Percentiles rank a stretch among this genome's conserved stretches.
phyloP scores from a whole-genome alignment of 2,329 filamentous ascomycete species.

The Pseudocercospora cruenta region DNA sequence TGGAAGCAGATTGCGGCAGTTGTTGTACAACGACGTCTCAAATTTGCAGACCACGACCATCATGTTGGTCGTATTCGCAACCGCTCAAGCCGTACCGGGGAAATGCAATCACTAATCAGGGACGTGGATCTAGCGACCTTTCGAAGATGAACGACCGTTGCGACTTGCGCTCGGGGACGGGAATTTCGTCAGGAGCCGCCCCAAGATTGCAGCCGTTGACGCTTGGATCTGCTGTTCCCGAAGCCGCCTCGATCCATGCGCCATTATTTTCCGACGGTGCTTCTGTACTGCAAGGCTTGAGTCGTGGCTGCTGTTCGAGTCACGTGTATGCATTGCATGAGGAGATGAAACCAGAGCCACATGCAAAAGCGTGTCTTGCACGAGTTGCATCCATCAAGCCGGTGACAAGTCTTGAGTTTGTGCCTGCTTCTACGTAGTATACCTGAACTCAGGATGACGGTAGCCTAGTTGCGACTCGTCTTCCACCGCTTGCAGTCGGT shows the following conservation, averaged over 20 bases:
- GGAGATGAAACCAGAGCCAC: neutral
- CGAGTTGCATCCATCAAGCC: neutral
- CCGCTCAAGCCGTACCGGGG: neutral
- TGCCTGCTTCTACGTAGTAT: conserved; percentile 30
- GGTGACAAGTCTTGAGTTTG: neutral
- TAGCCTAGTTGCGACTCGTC: conserved; percentile 43
- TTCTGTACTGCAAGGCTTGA: neutral
- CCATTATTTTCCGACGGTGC: neutral
- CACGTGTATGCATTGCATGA: neutral
- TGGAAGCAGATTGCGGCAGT: neutral
- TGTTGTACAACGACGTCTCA: neutral
- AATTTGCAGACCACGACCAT: neutral
- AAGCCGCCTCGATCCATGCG: neutral
- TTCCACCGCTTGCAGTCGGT: conserved; percentile 39
- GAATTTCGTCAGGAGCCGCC: conserved; percentile 1
- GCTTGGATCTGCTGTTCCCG: conserved; percentile 5
- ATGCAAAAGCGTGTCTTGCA: neutral
- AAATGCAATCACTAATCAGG: neutral
- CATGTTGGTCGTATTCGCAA: neutral
- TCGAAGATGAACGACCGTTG: conserved; percentile 3
- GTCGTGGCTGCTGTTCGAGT: neutral
- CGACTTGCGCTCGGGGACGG: neutral
- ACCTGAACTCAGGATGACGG: conserved; percentile 47
- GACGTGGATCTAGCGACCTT: conserved; percentile 3
- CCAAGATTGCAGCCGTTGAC: conserved; percentile 4